Evolutionary conservation across 176 grass and related monocot genomes (phyloP), one percentile per base, ranked within the genome.

Genomic region (Secale cereale): DNA sequence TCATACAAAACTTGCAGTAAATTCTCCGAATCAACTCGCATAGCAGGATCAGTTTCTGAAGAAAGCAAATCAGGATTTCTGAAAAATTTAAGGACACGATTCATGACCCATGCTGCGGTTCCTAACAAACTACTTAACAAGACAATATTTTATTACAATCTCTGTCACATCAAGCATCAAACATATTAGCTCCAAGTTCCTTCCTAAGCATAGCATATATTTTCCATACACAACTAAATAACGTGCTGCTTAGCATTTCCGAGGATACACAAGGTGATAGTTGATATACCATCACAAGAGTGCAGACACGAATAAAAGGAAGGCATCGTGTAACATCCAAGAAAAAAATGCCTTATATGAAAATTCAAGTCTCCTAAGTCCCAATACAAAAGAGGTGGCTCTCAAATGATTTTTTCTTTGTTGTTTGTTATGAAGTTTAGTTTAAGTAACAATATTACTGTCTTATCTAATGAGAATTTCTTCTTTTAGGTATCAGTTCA

Each of bases 401-500:
- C 50, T 54, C 50, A 54, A 54, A 54, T 54, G 17, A 54, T 54
- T 19, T 54, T 7, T 46, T 45, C 39, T 41, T 27, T 46, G 1
- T 17, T 46, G 12, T 25, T 25, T 74, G 23, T 73, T 74, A 46
- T 28, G 39, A 46, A 74, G 40, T 74, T 74, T 25, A 46, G 14
- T 28, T 28, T 19, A 35, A 45, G 2, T 43, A 73, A 72, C 39
- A 46, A 74, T 27, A 41, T 27, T 46, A 74, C 26, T 50, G 71
- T 26, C 41, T 48, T 74, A 48, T 74, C 25, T 74, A 74, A 19
- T 30, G 41, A 50, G 45, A 50, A 29, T 41, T 50, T 50, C 25
- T 74, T 27, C 41, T 74, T 50, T 50, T 50, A 74, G 71, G 71
- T 74, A 74, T 30, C 71, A 74, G 26, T 50, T 74, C 25, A 50